Percentiles rank a stretch among this genome's conserved stretches.
Conservation (phyloP, 2,329 filamentous ascomycete species). For the Penicillium sclerotigenum region DNA sequence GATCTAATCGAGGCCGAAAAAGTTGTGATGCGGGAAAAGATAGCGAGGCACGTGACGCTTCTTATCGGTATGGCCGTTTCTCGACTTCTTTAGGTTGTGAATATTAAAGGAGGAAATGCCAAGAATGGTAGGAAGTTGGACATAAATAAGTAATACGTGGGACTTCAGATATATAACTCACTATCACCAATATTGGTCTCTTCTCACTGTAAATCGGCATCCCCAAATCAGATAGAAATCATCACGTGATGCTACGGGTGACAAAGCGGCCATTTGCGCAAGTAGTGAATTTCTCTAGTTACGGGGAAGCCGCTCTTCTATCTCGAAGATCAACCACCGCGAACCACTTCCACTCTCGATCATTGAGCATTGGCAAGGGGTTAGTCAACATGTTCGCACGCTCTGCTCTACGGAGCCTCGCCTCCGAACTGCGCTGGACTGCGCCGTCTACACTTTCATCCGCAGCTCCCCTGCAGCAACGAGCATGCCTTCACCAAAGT, state of each 20-base stretch:
- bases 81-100: neutral
- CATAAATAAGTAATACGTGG: conserved; percentile 16
- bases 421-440: conserved; percentile 28
- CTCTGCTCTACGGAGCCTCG: conserved; percentile 31
- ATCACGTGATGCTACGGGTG: conserved; percentile 32
- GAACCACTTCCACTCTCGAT: conserved; percentile 14
- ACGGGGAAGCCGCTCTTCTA: conserved; percentile 14
- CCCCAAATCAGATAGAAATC: rapidly evolving
- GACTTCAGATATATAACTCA: neutral
- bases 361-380: conserved; percentile 11
- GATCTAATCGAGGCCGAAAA: conserved; percentile 28
- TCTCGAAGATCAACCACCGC: conserved; percentile 9
- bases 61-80: conserved; percentile 16
- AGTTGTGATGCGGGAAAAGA: conserved; percentile 28
- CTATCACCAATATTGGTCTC: neutral
- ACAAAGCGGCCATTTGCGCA: conserved; percentile 29
- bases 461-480: conserved; percentile 30
- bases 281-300: conserved; percentile 35
- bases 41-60: conserved; percentile 21
- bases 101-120: neutral
- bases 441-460: conserved; percentile 22
- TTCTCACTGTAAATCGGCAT: neutral
- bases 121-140: neutral
- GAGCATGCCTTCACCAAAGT: conserved; percentile 44
- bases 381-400: conserved; percentile 37